Percentiles rank a stretch among this genome's conserved stretches.
These are phyloP conservation scores for Boeremia lycopersici DNA, from an alignment of 2,329 filamentous ascomycete species.

Conservation along the genomic window DNA sequence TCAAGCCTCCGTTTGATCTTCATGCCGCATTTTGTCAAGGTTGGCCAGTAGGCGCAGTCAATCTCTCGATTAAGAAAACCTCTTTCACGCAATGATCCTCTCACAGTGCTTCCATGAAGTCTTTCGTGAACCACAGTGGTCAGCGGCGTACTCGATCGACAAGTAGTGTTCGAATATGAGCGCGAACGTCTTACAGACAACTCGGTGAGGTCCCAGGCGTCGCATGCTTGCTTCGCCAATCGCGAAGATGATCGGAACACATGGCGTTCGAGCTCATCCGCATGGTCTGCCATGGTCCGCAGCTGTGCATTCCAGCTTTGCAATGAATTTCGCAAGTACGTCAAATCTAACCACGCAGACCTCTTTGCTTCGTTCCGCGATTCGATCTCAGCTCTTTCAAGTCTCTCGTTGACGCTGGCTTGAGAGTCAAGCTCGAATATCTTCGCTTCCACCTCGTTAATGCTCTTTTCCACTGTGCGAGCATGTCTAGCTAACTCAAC, in stretches of 20 bases:
- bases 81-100: no score
- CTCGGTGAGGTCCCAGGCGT: neutral
- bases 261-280: neutral
- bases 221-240: neutral
- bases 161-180: neutral
- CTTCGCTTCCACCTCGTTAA: constrained; percentile 19
- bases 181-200: neutral
- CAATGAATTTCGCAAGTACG: constrained; percentile 23
- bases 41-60: no score
- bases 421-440: constrained; percentile 21
- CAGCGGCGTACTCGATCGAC: neutral
- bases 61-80: no score
- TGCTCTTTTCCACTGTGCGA: constrained; percentile 18
- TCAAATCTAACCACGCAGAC: constrained; percentile 22
- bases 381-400: constrained; percentile 5
- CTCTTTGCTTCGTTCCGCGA: constrained; percentile 19
- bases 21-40: neutral
- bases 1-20: constrained; percentile 19
- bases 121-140: neutral
- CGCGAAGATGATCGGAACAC: neutral
- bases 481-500: constrained; percentile 19
- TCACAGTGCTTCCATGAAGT: neutral
- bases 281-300: constrained; percentile 17
- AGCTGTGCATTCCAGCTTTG: constrained; percentile 27
- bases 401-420: neutral